Percentiles rank a stretch among this genome's conserved stretches.
phyloP scores from a whole-genome alignment of 768 basidiomycete species.

The Phaeotremella fagi region DNA sequence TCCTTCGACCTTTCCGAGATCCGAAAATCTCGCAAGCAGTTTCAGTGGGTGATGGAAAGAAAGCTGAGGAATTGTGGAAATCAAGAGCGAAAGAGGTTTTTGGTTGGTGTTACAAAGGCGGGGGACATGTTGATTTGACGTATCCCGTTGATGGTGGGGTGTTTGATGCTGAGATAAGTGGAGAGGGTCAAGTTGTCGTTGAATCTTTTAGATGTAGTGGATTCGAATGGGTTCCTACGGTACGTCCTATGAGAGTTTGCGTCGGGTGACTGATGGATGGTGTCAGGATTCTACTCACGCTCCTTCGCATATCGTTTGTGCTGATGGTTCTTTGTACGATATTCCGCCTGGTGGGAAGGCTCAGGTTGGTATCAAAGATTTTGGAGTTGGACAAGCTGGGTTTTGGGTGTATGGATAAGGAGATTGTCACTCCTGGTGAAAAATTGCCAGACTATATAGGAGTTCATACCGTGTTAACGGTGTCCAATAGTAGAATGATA shows the following conservation, averaged over 20 bases:
- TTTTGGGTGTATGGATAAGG: not conserved
- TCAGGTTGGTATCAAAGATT: slow-evolving; percentile 7
- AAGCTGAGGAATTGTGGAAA: slow-evolving; percentile 27
- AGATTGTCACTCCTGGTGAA: too few relatives aligned
- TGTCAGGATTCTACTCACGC: slow-evolving; percentile 59
- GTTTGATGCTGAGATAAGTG: slow-evolving; percentile 50
- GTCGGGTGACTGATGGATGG: not conserved
- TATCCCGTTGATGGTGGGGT: slow-evolving; percentile 54
- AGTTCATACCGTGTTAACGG: too few relatives aligned
- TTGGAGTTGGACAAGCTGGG: not conserved
- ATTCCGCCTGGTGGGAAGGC: slow-evolving; percentile 62
- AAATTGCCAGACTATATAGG: too few relatives aligned
- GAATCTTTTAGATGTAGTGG: slow-evolving; percentile 74
- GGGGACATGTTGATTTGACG: slow-evolving; percentile 61
- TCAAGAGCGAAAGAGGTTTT: slow-evolving; percentile 58
- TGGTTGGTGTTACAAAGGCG: slow-evolving; percentile 69
- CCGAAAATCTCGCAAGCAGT: slow-evolving; percentile 21
- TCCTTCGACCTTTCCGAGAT: slow-evolving; percentile 61
- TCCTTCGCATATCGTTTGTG: slow-evolving; percentile 67
- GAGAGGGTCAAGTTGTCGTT: slow-evolving; percentile 56
- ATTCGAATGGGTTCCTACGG: slow-evolving; percentile 78
- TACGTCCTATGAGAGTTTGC: slow-evolving; percentile 49
- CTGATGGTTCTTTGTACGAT: slow-evolving; percentile 68
- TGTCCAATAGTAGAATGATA: too few relatives aligned
- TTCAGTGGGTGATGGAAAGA: slow-evolving; percentile 27